Percentiles rank a stretch among this genome's conserved stretches.
Conservation (phyloP, 192 early-diverging fungal species). For the Mortierella antarctica region DNA sequence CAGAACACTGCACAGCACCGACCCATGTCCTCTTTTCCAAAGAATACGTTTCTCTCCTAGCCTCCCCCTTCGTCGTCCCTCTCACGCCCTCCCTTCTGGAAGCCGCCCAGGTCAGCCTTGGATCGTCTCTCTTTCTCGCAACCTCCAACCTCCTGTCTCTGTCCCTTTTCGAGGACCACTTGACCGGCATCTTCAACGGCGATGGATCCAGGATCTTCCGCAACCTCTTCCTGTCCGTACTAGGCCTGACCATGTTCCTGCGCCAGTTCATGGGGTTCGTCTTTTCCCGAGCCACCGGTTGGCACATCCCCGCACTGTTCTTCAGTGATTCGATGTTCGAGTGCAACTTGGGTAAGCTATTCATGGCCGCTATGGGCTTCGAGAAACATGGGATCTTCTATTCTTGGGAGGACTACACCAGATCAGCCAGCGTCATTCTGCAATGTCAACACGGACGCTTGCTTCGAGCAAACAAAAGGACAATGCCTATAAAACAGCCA, state of each 20-base stretch:
- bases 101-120: slow-evolving; percentile 13
- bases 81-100: slow-evolving; percentile 34
- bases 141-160: slow-evolving; percentile 61
- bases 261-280: slow-evolving; percentile 56
- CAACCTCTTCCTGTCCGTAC: slow-evolving; percentile 49
- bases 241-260: slow-evolving; percentile 31
- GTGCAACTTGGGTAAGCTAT: slow-evolving; percentile 64
- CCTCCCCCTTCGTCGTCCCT: slow-evolving; percentile 42
- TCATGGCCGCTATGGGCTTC: too few relatives aligned
- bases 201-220: slow-evolving; percentile 47
- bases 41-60: slow-evolving; percentile 30
- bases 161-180: slow-evolving; percentile 63
- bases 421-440: too few relatives aligned
- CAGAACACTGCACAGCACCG: slow-evolving; percentile 38
- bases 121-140: slow-evolving; percentile 34
- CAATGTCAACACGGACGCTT: too few relatives aligned
- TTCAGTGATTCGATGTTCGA: slow-evolving; percentile 66
- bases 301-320: slow-evolving; percentile 59
- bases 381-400: too few relatives aligned
- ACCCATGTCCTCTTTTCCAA: slow-evolving; percentile 18
- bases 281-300: slow-evolving; percentile 65
- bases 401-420: too few relatives aligned
- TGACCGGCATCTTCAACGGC: slow-evolving; percentile 56
- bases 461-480: too few relatives aligned
- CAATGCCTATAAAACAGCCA: too few relatives aligned